These are phyloP conservation scores for Dendrobium catenatum DNA, from an alignment of 106 monocot species.

Conservation along the genomic window DNA sequence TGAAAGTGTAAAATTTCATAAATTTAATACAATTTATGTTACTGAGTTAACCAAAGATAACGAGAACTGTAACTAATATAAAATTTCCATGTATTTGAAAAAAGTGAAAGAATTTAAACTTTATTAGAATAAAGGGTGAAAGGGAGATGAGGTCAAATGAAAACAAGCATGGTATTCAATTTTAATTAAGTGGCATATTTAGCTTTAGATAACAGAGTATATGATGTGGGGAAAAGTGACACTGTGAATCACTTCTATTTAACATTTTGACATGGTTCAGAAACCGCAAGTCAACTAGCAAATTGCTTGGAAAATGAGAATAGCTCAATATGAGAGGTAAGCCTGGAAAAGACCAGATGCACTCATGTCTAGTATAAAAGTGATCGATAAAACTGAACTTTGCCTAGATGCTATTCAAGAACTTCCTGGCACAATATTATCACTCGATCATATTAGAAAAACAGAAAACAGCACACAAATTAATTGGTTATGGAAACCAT, in stretches of 20 bases:
- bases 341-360: background rate
- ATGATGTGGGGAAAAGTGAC: background rate
- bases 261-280: background rate
- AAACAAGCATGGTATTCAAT: background rate
- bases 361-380: background rate
- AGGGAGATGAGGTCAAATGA: background rate
- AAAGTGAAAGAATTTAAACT: background rate
- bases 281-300: background rate
- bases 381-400: background rate
- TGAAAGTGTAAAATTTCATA: background rate
- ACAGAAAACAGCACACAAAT: background rate
- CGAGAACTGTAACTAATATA: background rate
- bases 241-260: no score
- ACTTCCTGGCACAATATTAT: background rate
- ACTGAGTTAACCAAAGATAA: background rate
- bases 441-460: background rate
- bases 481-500: background rate
- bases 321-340: background rate
- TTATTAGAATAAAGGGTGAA: background rate
- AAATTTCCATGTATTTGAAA: background rate
- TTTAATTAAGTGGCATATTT: background rate
- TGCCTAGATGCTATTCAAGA: background rate
- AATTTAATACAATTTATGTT: background rate
- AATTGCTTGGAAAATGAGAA: background rate
- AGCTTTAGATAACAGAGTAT: background rate